Percentiles rank a stretch among this genome's conserved stretches.
Conservation (phyloP, 2,329 filamentous ascomycete genomes). For the Sclerotinia trifoliorum region DNA sequence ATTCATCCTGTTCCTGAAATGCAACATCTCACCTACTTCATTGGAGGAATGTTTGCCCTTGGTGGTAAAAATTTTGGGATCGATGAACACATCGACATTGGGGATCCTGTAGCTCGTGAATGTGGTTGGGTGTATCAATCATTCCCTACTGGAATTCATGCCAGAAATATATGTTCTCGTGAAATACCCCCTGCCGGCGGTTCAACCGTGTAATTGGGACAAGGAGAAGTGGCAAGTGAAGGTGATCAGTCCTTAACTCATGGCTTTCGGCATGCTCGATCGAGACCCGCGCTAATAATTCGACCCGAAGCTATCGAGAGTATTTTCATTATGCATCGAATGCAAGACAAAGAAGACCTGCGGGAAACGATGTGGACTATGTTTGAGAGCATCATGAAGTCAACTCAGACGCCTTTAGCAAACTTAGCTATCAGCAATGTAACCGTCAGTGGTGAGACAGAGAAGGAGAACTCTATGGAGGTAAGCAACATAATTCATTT, state of each 20-base stretch:
- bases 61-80: constrained; percentile 58
- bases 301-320: constrained; percentile 65
- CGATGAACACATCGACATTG: constrained; percentile 53
- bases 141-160: constrained; percentile 58
- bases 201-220: constrained; percentile 27
- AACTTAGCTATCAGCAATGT: constrained; percentile 46
- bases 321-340: constrained; percentile 56
- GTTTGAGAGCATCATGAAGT: constrained; percentile 46
- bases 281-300: constrained; percentile 46
- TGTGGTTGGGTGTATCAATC: constrained; percentile 57
- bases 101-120: constrained; percentile 56
- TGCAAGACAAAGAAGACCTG: constrained; percentile 32
- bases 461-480: constrained; percentile 54
- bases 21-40: constrained; percentile 68
- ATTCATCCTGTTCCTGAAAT: constrained; percentile 33
- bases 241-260: constrained; percentile 15
- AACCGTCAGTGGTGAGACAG: constrained; percentile 24
- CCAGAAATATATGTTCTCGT: constrained; percentile 52
- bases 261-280: constrained; percentile 24
- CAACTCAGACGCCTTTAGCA: constrained; percentile 44
- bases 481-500: constrained; percentile 1
- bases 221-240: constrained; percentile 51
- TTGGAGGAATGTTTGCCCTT: constrained; percentile 66
- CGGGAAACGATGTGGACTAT: constrained; percentile 48
- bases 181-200: constrained; percentile 22